Evolutionary conservation across 2,329 filamentous ascomycete genomes (phyloP).

Genomic region (Venturia nashicola): DNA sequence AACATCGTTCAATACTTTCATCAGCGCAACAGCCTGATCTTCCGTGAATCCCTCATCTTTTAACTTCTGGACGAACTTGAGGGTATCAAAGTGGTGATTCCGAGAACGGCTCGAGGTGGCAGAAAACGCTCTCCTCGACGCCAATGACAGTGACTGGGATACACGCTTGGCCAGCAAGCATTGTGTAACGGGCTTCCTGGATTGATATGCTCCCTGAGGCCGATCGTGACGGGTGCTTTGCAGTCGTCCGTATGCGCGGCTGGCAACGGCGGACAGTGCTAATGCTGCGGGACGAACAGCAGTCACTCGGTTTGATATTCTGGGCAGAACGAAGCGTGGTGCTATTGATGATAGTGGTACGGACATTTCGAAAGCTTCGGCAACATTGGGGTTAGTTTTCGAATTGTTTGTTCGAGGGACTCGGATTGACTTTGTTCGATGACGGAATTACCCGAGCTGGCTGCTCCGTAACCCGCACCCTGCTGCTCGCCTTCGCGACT

Average conservation of each 20-base stretch:
- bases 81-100: conserved; percentile 95
- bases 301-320: not conserved
- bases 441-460: not conserved
- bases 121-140: conserved; percentile 42
- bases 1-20: conserved; percentile 91
- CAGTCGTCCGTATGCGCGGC: not conserved
- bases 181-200: not conserved
- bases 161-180: not conserved
- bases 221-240: not conserved
- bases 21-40: conserved; percentile 93
- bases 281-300: not conserved
- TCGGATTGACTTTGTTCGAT: not conserved
- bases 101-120: conserved; percentile 47
- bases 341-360: not conserved
- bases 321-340: not conserved
- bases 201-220: not conserved
- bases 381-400: not conserved
- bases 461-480: not conserved
- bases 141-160: not conserved
- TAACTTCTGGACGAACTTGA: conserved; percentile 89
- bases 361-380: not conserved
- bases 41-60: conserved; percentile 90
- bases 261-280: not conserved
- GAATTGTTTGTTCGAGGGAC: not conserved
- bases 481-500: not conserved